Percentiles rank a stretch among this genome's conserved stretches.
These are phyloP conservation scores for Breviolum minutum DNA, from an alignment of 73 alveolate genomes.

Conservation along the genomic window DNA sequence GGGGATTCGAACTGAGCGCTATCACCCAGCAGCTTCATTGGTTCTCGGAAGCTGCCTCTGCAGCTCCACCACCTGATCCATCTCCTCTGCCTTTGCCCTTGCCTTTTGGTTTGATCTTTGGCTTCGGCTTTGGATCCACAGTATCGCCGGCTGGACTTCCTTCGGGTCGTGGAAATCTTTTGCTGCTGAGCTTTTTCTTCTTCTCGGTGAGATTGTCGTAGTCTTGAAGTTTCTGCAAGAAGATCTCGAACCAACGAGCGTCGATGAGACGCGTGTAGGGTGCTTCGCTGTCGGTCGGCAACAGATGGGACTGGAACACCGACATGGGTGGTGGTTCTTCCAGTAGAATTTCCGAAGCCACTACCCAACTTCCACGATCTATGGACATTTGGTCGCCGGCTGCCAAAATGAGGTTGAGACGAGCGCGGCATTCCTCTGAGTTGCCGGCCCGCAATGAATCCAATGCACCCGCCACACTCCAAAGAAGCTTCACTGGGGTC, in stretches of 20 bases:
- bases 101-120: too few species aligned
- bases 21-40: background rate
- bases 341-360: background rate
- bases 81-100: too few species aligned
- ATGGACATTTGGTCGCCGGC: background rate
- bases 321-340: background rate
- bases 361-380: background rate
- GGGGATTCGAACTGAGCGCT: background rate
- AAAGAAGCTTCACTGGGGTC: background rate
- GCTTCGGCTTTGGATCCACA: too few species aligned
- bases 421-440: background rate
- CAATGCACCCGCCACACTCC: background rate
- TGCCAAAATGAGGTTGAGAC: background rate
- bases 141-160: too few species aligned
- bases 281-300: background rate
- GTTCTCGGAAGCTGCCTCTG: background rate
- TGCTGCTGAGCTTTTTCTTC: background rate
- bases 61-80: too few species aligned
- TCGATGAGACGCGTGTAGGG: background rate
- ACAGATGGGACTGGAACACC: background rate
- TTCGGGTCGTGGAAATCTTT: too few species aligned
- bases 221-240: background rate
- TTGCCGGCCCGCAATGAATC: background rate
- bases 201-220: background rate
- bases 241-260: background rate